Base-by-base conservation (phyloP, 2,329 filamentous ascomycete genomes). In the Xylaria polymorpha region DNA sequence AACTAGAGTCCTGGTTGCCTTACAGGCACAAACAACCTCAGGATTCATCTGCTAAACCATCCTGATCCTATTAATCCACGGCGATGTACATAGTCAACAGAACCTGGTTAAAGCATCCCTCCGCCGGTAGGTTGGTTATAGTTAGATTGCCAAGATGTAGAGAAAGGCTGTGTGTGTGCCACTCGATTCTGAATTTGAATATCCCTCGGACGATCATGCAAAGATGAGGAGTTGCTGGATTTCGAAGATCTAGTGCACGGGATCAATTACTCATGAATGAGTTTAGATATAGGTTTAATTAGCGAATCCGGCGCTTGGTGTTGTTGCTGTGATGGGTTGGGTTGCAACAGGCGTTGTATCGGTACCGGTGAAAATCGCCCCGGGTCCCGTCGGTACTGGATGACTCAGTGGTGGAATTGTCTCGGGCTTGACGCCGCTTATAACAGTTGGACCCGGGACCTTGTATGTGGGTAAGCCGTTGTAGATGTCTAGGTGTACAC, bases 401-500 rank as follows among this genome's bases (percentile, higher is more conserved):
- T 76, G 73, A 51, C 73, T 75, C 3, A 75, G 56, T 3, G 66
- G 66, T 22, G 66, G 55, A 39, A 69, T 66, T 1, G 60, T 71
- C 35, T 57, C 67, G 5, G 64, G 51, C 7, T 61, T 66, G 0
- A 68, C 66, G 7, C 59, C 69, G 25, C 65, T 65, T 14, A 76
- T 74, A 22, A 71, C 67, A n/a, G 73, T 32, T 25, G 76, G 76
- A 0, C 76, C 76, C 5, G 76, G 76, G 14, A 77, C 76, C 20
- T 65, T 69, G 39, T 78, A 77, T 3, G 71, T 69, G 10, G 68
- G 73, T 5, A 76, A 25, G 1, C 68, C 69, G 1, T 61, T 57
- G n/a, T 71, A 75, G 37, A 78, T 77, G 59, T 77, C 69, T 12
- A 77, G 48, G 25, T 73, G 68, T 37, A 78, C 64, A 46, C 75